Conservation (phyloP, 805 yeast species). For the Isabelozyma rhagii region DNA sequence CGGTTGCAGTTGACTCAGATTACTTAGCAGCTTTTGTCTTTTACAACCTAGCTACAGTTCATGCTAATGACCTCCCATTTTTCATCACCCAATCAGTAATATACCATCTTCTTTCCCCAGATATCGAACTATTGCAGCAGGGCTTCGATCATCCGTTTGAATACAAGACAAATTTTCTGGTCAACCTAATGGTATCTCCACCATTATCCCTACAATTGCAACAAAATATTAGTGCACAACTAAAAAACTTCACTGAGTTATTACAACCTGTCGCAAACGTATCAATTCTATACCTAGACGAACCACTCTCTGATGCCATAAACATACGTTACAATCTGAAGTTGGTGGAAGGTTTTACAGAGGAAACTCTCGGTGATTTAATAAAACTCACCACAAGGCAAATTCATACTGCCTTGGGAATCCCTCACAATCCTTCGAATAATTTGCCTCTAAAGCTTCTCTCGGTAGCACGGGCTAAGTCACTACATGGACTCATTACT, state of each 20-base stretch:
- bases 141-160: background rate
- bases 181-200: background rate
- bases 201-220: background rate
- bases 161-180: background rate
- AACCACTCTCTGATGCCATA: background rate
- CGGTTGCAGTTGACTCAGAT: conserved; percentile 41
- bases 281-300: background rate
- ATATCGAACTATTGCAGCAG: conserved; percentile 9
- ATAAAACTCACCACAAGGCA: background rate
- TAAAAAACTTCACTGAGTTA: no score
- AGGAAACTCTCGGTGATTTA: background rate
- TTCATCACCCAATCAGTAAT: conserved; percentile 47
- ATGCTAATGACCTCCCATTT: conserved; percentile 61
- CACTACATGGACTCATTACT: background rate
- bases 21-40: conserved; percentile 36
- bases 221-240: background rate
- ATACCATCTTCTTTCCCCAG: conserved; percentile 29
- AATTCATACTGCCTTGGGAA: background rate
- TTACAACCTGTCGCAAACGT: background rate
- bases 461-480: background rate
- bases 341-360: background rate
- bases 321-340: background rate
- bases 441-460: background rate
- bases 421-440: background rate
- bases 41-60: conserved; percentile 44